Base-by-base conservation (phyloP, 2,329 filamentous ascomycete species). In the Aureobasidium melanogenum region DNA sequence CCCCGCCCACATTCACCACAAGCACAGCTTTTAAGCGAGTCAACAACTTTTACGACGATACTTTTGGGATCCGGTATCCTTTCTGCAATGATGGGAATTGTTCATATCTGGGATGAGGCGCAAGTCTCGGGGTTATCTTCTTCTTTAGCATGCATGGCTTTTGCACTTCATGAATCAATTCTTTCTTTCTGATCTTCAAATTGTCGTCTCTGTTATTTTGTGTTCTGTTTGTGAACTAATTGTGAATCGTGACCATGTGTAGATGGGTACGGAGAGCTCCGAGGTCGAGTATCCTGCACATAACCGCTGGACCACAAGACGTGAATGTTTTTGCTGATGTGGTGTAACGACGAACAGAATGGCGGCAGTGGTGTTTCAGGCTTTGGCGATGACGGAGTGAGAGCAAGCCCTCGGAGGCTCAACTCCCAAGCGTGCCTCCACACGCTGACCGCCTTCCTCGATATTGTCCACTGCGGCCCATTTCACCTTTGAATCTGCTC, bases 401-500 rank as follows among this genome's bases (percentile, higher is more conserved):
- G 24, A 43, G 43, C 41, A n/a, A 14, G 32, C 32, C 12, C 32
- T 36, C 32, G 32, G 32, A 47, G 32, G 43, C 34, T 24, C 17
- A 55, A 32, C 30, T 46, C 41, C 28, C 39, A 22, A 43, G 39
- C 39, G 19, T 9, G 22, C 39, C 46, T 58, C 55, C 55, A 46
- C 55, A 58, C 39, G 55, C 55, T 58, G 55, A 58, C 55, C 55
- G 55, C 55, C 43, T 58, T 47, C 43, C 43, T 32, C 30, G 7
- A 19, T 6, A 56, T 22, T 32, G 52, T 22, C 14, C 38, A 24
- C 24, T 28, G 50, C 24, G 19, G 22, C 24, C 19, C 22, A 22
- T 19, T 36, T 46, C 15, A 22, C 24, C 51, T 55, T 15, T 55
- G 38, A 55, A n/a, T 26, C n/a, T 43, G 8, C 51, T 55, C n/a